Percentiles rank a stretch among this genome's conserved stretches.
Evolutionary conservation across 1,284 basidiomycete species (phyloP).

Genomic region (Ustilago trichophora): DNA sequence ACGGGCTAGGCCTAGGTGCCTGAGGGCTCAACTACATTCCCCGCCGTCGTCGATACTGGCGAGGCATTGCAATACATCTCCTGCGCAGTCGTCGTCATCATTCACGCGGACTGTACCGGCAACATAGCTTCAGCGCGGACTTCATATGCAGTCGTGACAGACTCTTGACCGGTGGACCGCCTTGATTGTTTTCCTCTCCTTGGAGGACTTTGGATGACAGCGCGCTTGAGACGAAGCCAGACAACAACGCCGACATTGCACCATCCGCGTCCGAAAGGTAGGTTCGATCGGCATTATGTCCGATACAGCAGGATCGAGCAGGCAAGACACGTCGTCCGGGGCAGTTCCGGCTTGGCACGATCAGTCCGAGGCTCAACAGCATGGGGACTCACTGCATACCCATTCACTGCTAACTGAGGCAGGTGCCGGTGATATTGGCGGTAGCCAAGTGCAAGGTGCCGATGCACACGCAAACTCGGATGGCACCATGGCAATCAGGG

Average conservation of each 20-base stretch:
- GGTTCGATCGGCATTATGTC: not conserved
- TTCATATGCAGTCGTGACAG: not conserved
- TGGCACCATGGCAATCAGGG: not conserved
- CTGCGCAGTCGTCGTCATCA: not conserved
- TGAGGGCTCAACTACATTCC: conserved; percentile 1
- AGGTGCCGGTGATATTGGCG: not conserved
- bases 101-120: not conserved
- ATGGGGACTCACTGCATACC: not conserved
- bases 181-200: not conserved
- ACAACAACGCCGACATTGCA: not conserved
- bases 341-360: conserved; percentile 5
- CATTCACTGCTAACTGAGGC: not conserved
- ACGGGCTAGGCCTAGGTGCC: conserved; percentile 13
- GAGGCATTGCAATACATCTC: not conserved
- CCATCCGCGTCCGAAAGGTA: not conserved
- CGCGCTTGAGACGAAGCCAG: not conserved
- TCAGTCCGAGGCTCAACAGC: conserved; percentile 1
- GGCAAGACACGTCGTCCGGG: not conserved
- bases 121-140: not conserved
- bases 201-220: not conserved
- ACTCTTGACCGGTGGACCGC: not conserved
- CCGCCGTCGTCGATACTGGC: conserved; percentile 8
- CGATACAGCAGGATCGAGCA: not conserved
- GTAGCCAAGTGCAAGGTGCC: not conserved
- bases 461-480: not conserved